phyloP scores from a whole-genome alignment of 1,284 basidiomycete genomes.

The Inonotus obliquus region DNA sequence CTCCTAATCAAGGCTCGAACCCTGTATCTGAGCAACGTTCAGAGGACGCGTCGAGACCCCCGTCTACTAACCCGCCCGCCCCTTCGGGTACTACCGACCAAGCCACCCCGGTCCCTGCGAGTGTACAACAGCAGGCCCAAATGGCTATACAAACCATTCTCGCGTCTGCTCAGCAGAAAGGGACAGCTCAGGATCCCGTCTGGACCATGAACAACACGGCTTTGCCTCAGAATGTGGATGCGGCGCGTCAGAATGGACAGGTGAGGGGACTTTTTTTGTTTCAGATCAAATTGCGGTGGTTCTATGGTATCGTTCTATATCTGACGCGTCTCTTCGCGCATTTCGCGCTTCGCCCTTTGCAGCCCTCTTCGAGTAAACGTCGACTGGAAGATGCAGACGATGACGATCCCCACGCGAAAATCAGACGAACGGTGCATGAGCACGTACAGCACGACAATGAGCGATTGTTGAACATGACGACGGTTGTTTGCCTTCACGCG shows the following conservation, averaged over 20 bases:
- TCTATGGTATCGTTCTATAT: background rate
- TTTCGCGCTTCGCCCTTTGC: constrained; percentile 6
- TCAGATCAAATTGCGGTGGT: background rate
- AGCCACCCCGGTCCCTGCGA: background rate
- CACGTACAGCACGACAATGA: constrained; percentile 68
- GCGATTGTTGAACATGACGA: constrained; percentile 80
- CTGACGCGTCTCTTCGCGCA: constrained; percentile 13
- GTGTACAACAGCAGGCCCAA: constrained; percentile 15
- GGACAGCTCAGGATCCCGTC: constrained; percentile 23
- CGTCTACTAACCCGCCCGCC: constrained; percentile 6
- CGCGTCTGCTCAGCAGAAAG: constrained; percentile 13
- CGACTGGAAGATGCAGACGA: constrained; percentile 65
- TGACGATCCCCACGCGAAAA: constrained; percentile 72
- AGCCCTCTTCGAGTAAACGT: constrained; percentile 53
- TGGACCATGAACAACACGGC: constrained; percentile 13
- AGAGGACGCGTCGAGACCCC: constrained; percentile 4
- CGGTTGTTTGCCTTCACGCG: constrained; percentile 82
- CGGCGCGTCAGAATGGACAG: constrained; percentile 15
- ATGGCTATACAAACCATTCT: constrained; percentile 19
- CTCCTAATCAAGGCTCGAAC: constrained; percentile 25
- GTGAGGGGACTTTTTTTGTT: constrained; percentile 3
- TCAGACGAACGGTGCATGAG: constrained; percentile 74
- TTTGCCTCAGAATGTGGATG: background rate
- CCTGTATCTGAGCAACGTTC: background rate
- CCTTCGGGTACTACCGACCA: background rate